Conservation (phyloP, 78 protist genomes). For the Dictyostelium capitatum region DNA sequence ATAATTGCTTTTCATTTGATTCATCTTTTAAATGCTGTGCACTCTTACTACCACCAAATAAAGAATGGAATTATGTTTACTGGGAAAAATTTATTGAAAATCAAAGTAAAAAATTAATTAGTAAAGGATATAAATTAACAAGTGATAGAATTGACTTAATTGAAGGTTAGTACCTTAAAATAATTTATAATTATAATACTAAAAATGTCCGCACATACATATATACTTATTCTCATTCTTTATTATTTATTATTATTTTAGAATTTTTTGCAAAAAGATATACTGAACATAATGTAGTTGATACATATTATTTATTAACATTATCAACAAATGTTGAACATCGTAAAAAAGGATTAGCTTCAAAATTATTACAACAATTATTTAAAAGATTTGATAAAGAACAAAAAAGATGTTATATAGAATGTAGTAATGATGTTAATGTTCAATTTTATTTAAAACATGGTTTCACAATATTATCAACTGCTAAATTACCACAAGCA, state of each 20-base stretch:
- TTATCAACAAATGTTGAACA: conserved; percentile 43
- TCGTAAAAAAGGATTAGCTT: conserved; percentile 45
- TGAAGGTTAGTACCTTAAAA: conserved; percentile 12
- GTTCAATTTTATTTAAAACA: conserved; percentile 18
- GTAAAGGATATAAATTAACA: not conserved
- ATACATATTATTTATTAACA: conserved; percentile 59
- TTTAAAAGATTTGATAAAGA: conserved; percentile 51
- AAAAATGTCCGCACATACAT: not conserved
- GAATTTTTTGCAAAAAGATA: conserved; percentile 47
- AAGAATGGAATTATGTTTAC: conserved; percentile 42
- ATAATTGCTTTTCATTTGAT: conserved; percentile 15
- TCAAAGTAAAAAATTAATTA: conserved; percentile 13
- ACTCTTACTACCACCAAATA: conserved; percentile 44
- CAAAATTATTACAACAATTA: conserved; percentile 25
- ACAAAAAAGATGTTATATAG: conserved; percentile 48
- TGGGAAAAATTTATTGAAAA: conserved; percentile 40
- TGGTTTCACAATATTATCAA: conserved; percentile 25
- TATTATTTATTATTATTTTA: not conserved
- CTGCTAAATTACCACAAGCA: conserved; percentile 5
- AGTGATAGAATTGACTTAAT: conserved; percentile 47
- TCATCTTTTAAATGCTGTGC: conserved; percentile 15
- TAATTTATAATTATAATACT: not conserved
- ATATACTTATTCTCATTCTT: not conserved
- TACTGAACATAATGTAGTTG: conserved; percentile 26
- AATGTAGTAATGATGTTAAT: conserved; percentile 24